These are phyloP conservation scores for Sequoia sempervirens DNA, from an alignment of 75 land plant species.

Conservation along the genomic window DNA sequence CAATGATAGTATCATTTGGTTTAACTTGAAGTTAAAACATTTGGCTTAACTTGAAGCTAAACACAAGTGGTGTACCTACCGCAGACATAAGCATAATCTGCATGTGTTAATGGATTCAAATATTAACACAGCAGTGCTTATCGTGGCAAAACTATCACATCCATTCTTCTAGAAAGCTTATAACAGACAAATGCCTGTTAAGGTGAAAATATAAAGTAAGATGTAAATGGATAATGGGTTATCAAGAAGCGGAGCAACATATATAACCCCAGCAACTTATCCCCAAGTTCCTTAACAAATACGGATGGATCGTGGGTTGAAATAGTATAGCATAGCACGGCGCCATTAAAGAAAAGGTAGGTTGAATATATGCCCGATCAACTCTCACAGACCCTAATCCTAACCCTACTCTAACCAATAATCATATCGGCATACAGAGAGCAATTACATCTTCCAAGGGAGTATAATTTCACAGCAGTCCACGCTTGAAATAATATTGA, in stretches of 20 bases:
- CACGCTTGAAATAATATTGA: too few species aligned
- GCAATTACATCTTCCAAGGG: too few species aligned
- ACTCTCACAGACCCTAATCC: background rate
- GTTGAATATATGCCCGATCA: background rate
- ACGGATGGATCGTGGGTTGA: background rate
- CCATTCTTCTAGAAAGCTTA: background rate
- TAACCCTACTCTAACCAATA: background rate
- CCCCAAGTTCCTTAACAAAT: background rate
- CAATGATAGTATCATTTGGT: background rate
- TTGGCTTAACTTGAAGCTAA: background rate
- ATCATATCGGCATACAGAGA: too few species aligned
- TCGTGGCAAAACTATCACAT: background rate
- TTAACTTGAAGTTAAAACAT: too few species aligned
- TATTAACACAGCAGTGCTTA: background rate
- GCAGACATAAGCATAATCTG: background rate
- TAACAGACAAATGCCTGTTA: background rate
- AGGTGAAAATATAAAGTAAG: too few species aligned
- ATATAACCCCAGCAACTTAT: background rate
- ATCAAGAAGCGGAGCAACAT: too few species aligned
- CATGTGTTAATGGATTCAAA: background rate
- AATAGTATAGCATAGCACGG: background rate
- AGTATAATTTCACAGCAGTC: too few species aligned
- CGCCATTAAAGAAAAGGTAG: background rate
- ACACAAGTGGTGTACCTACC: background rate
- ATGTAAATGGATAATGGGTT: too few species aligned